Conservation (phyloP, 768 basidiomycete genomes). For the Lentinus brumalis region DNA sequence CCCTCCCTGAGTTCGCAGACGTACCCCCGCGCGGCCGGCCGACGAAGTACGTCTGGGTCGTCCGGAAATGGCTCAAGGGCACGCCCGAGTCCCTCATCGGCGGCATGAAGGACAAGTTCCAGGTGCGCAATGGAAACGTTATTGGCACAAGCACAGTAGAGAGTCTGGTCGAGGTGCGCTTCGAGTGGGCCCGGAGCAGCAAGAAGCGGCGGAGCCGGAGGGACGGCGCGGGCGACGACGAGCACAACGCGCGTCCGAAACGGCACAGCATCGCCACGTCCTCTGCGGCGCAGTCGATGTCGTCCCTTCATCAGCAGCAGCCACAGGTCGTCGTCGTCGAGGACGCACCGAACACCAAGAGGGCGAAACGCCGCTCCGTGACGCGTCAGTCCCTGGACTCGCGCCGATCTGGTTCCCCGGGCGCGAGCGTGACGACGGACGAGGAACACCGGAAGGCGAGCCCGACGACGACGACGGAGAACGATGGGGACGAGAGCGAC, state of each 20-base stretch:
- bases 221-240: slow-evolving; percentile 27
- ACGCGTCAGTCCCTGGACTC: slow-evolving; percentile 22
- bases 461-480: slow-evolving; percentile 26
- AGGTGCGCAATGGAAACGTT: slow-evolving; percentile 19
- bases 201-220: slow-evolving; percentile 26
- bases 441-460: slow-evolving; percentile 16
- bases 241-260: slow-evolving; percentile 10
- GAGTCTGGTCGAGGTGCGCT: slow-evolving; percentile 62
- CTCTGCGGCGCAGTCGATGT: slow-evolving; percentile 22
- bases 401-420: slow-evolving; percentile 25
- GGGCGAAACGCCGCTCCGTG: slow-evolving; percentile 17
- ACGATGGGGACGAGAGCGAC: slow-evolving; percentile 82
- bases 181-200: slow-evolving; percentile 74
- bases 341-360: slow-evolving; percentile 9
- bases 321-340: slow-evolving; percentile 2
- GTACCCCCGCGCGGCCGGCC: slow-evolving; percentile 41
- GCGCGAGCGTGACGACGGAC: slow-evolving; percentile 17
- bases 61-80: slow-evolving; percentile 74
- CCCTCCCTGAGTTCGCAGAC: slow-evolving; percentile 58
- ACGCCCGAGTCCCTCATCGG: slow-evolving; percentile 46
- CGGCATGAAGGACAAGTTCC: slow-evolving; percentile 44
- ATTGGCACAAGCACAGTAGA: slow-evolving; percentile 14
- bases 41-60: slow-evolving; percentile 71
- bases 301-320: slow-evolving; percentile 17
- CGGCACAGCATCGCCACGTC: slow-evolving; percentile 18